Base-by-base conservation (phyloP, 345 rosid species). In the Adansonia digitata region DNA sequence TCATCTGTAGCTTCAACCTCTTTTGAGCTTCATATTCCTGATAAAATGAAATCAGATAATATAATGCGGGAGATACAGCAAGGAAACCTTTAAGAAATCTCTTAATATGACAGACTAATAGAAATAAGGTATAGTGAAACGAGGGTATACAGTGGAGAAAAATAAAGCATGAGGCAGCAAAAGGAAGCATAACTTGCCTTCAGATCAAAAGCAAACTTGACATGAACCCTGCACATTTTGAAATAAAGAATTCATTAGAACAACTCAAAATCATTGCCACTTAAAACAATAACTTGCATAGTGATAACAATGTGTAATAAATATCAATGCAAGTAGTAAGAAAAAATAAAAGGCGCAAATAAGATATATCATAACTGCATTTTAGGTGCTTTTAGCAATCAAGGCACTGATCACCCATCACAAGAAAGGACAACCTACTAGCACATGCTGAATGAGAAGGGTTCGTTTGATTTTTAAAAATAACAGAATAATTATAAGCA, bases 21-120 rank as follows among this genome's bases (percentile, higher is more conserved):
- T 89, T 94, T 53, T 88, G 86, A 79, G 85, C 84, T 87, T 95
- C 97, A 83, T 85, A 93, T 34, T 88, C 93, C 97, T 95, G 75
- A 80, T 39, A 69, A 31, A 3, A 63, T 53, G 53, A 26, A 24
- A 60, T 15, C 31, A 65, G 17, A 65, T 48, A 61, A 17, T 17
- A 31, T 49, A 13, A 66, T 34, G 52, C 22, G 35, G 69, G 22
- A 74, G 51, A 64, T 49, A 29, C 51, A 77, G 51, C 5, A 71
- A 34, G 29, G 72, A 56, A 40, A 74, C 22, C 7, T 37, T 35
- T 5, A 51, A 26, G 29, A 5, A 49, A 37, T 39, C 37, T 64
- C 45, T 31, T 69, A 43, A 60, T n/a, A 42, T 22, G 26, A 48
- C 12, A 51, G 35, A 20, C 6, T 31, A 11, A 74, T 49, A 35